Evolutionary conservation across 192 early-diverging fungal genomes (phyloP), one percentile per base, ranked within the genome.

Genomic region (Coemansia sp.): DNA sequence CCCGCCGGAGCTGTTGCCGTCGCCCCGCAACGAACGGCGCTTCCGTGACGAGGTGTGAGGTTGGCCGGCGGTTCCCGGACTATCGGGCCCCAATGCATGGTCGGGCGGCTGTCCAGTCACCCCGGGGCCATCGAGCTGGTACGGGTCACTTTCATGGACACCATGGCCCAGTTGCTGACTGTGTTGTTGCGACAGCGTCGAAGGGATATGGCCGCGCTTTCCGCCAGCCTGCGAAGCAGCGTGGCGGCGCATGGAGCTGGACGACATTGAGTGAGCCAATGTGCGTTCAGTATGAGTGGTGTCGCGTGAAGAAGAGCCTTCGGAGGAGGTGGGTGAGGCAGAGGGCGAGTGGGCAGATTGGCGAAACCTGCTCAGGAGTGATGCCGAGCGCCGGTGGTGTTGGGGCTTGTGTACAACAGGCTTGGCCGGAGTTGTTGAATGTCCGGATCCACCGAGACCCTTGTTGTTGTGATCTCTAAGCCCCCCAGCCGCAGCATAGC

Each of bases 241-340:
- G n/a, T 44, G 41, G 16, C 5, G 38, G 18, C 58, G 52, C 23
- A 68, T 62, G 0, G 66, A 62, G 22, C 59, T 59, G 0, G 59
- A 56, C 2, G 66, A 69, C 25, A 40, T 54, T 19, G 59, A 57
- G 22, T 62, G 66, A 13, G 66, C 49, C 44, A 69, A 40, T 9
- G 66, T 69, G 27, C 59, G 53, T 13, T 69, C 66, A 29, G 59
- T 69, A 34, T 40, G 56, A n/a, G n/a, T n/a, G 20, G 60, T 52
- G 33, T 60, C 57, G 11, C 56, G 52, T 23, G 64, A 67, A 11
- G 64, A 67, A n/a, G n/a, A n/a, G 32, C 48, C 22, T 18, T 67
- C 66, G 7, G 65, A 61, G 13, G 66, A 62, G 32, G 66, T 69
- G 3, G 66, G 66, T 5, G 66, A 69, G 7, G 47, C 47, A 10